phyloP scores from a whole-genome alignment of 345 rosid genomes.

The Eucalyptus leucophloia region DNA sequence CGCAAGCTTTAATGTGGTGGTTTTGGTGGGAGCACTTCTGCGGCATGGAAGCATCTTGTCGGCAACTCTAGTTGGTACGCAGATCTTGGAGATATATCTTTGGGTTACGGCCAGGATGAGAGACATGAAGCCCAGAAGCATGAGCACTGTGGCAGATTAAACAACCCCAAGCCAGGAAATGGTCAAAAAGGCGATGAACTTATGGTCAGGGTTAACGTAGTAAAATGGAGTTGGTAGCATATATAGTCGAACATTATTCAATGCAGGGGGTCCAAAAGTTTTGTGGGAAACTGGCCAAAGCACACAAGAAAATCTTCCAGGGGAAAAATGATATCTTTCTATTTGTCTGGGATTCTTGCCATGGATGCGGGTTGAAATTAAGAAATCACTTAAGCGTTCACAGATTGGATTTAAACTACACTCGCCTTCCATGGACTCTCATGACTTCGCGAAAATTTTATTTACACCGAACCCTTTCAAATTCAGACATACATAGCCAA shows the following conservation, averaged over 20 bases:
- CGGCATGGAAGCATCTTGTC: slow-evolving; percentile 53
- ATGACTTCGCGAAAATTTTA: not conserved
- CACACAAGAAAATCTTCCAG: not conserved
- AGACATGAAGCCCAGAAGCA: slow-evolving; percentile 74
- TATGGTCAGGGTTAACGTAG: not conserved
- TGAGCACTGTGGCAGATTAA: slow-evolving; percentile 31
- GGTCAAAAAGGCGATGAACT: not conserved
- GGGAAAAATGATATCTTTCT: not conserved
- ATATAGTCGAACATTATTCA: not conserved
- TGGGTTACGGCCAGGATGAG: slow-evolving; percentile 41
- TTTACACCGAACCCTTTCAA: not conserved
- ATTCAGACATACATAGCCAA: not conserved
- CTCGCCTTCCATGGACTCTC: not conserved
- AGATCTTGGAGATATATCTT: slow-evolving; percentile 38
- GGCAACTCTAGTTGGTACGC: slow-evolving; percentile 34
- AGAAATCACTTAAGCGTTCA: not conserved
- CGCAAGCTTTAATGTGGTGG: not conserved
- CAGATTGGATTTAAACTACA: not conserved
- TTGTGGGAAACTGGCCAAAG: not conserved
- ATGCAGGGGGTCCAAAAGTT: not conserved
- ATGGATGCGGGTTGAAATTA: not conserved
- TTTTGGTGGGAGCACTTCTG: not conserved
- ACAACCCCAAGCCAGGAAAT: not conserved
- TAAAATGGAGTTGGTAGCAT: not conserved
- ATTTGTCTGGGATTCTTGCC: not conserved